Evolutionary conservation across 2,329 filamentous ascomycete species (phyloP).

Genomic region (Exophiala lecanii-corni): DNA sequence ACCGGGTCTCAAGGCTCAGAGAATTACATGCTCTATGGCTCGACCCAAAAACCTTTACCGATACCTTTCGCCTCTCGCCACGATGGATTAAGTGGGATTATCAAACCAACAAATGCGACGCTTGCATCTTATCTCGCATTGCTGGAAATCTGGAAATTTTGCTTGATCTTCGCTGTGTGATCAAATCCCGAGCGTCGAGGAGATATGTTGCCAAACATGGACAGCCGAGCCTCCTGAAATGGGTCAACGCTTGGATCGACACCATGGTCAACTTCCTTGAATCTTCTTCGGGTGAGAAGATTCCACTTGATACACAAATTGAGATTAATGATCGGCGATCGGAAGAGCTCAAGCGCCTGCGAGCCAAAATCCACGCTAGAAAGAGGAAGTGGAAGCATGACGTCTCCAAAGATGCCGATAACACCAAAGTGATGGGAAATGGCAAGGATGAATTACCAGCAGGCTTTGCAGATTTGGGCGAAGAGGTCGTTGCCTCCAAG

Average conservation of each 20-base stretch:
- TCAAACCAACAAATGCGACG: conserved; percentile 34
- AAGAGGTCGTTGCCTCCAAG: conserved; percentile 1
- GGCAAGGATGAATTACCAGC: background rate
- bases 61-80: conserved; percentile 8
- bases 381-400: conserved; percentile 1
- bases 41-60: conserved; percentile 10
- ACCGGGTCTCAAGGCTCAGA: conserved; percentile 28
- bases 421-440: background rate
- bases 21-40: conserved; percentile 34
- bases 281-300: conserved; percentile 1
- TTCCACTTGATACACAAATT: conserved; percentile 11
- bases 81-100: conserved; percentile 23
- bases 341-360: conserved; percentile 7
- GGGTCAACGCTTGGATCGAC: conserved; percentile 18
- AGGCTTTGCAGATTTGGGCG: background rate
- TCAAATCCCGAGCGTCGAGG: conserved; percentile 14
- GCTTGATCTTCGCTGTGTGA: conserved; percentile 29
- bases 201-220: conserved; percentile 15
- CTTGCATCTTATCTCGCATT: conserved; percentile 36
- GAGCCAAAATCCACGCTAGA: conserved; percentile 10
- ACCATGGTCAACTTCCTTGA: conserved; percentile 2
- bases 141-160: conserved; percentile 27
- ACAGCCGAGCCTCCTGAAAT: conserved; percentile 13
- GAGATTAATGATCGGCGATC: conserved; percentile 10
- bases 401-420: background rate